phyloP scores from a whole-genome alignment of 768 basidiomycete species.

The Gautieria morchelliformis region DNA sequence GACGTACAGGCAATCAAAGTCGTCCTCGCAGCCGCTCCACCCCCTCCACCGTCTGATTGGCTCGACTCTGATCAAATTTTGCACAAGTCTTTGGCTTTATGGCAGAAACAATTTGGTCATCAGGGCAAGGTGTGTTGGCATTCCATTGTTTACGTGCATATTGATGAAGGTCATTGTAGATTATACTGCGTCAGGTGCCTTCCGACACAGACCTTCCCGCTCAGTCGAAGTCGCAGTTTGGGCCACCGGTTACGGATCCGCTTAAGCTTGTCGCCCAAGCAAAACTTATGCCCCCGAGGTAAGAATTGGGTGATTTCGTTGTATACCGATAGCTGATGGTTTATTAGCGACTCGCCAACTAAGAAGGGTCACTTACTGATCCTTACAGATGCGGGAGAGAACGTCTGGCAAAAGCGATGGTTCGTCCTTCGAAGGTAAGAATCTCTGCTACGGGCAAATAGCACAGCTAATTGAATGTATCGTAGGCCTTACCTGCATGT shows the following conservation, averaged over 20 bases:
- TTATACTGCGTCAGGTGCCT: constrained; percentile 67
- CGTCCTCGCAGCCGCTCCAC: constrained; percentile 38
- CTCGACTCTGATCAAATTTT: constrained; percentile 48
- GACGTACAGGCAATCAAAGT: constrained; percentile 87
- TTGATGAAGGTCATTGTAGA: constrained; percentile 37
- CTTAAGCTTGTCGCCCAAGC: constrained; percentile 65
- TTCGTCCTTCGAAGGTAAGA: constrained; percentile 77
- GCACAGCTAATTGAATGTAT: neutral
- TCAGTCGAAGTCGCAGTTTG: constrained; percentile 22
- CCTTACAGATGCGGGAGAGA: constrained; percentile 68
- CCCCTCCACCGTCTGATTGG: constrained; percentile 22
- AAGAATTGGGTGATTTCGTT: constrained; percentile 15
- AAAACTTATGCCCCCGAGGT: constrained; percentile 68
- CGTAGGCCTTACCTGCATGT: constrained; percentile 82
- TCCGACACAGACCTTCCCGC: constrained; percentile 38
- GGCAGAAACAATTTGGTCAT: constrained; percentile 79
- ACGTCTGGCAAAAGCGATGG: constrained; percentile 77
- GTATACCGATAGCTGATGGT: constrained; percentile 2
- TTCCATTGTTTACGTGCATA: neutral
- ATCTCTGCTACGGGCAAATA: neutral
- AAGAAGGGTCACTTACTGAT: constrained; percentile 81
- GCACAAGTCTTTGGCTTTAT: constrained; percentile 59
- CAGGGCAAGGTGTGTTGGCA: constrained; percentile 51
- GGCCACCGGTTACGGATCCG: constrained; percentile 35
- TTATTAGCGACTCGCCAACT: constrained; percentile 61